Conservation (phyloP, 2,329 filamentous ascomycete genomes). For the Ophiostoma fasciatum region DNA sequence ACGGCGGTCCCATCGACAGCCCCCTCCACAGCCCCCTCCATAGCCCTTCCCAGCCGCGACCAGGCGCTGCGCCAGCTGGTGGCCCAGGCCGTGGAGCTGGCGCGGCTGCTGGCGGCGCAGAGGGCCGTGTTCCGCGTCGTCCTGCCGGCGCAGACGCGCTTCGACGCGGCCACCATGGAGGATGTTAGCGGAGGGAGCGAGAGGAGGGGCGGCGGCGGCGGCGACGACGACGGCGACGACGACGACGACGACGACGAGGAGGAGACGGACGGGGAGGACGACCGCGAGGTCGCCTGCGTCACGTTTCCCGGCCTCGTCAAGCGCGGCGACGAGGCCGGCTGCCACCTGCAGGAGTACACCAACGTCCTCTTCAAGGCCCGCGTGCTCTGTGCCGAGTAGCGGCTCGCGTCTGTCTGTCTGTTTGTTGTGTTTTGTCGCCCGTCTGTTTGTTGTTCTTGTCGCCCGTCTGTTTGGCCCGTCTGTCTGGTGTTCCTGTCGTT, state of each 20-base stretch:
- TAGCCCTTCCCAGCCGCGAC: slow-evolving; percentile 33
- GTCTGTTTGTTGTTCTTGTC: no score
- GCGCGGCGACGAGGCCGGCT: slow-evolving; percentile 48
- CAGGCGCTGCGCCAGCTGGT: slow-evolving; percentile 38
- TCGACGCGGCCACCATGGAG: slow-evolving; percentile 48
- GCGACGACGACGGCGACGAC: slow-evolving; percentile 16
- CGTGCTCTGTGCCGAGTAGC: slow-evolving; percentile 36
- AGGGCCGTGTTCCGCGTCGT: slow-evolving; percentile 41
- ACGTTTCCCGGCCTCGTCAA: slow-evolving; percentile 52
- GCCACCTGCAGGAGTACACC: slow-evolving; percentile 42
- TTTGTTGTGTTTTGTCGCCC: no score
- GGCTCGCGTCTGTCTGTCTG: no score
- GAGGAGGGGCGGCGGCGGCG: slow-evolving; percentile 49
- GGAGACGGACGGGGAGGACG: slow-evolving; percentile 42
- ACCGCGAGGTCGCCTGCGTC: slow-evolving; percentile 39
- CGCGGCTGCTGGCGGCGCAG: slow-evolving; percentile 41
- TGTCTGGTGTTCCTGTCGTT: no score
- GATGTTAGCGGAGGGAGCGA: no score
- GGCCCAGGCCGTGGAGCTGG: slow-evolving; percentile 37
- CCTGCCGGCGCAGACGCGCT: slow-evolving; percentile 39
- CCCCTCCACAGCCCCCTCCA: background rate
- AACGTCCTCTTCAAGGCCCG: slow-evolving; percentile 54
- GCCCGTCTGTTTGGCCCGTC: no score
- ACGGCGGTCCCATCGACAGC: no score
- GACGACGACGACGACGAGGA: slow-evolving; percentile 34